Evolutionary conservation across 257 asterid species (phyloP).

Genomic region (Petrea volubilis): DNA sequence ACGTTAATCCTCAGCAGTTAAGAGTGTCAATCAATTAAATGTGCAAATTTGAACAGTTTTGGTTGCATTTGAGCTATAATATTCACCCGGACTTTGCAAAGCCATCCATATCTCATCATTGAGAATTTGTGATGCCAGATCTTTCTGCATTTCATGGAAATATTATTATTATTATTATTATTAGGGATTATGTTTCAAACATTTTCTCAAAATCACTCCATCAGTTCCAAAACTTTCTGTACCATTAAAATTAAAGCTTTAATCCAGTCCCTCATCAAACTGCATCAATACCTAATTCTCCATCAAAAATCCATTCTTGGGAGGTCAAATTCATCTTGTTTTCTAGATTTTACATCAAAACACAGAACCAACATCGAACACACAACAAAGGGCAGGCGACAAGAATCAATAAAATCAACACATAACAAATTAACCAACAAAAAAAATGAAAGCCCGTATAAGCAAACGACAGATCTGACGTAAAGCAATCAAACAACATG

Average conservation of each 20-base stretch:
- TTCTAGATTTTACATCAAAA: conserved; percentile 8
- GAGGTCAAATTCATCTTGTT: background rate
- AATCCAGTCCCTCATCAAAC: conserved; percentile 20
- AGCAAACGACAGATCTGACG: conserved; percentile 26
- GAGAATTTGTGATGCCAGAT: background rate
- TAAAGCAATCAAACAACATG: conserved; percentile 10
- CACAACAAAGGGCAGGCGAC: background rate
- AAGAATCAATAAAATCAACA: background rate
- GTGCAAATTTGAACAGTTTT: background rate
- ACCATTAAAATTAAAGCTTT: background rate
- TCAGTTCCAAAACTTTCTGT: background rate
- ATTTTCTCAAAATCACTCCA: conserved; percentile 4
- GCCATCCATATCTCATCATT: background rate
- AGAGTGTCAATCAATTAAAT: background rate
- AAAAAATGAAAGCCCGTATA: background rate
- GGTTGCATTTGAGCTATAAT: background rate
- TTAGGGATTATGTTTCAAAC: background rate
- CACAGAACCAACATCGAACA: background rate
- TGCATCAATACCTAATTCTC: background rate
- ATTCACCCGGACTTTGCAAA: background rate
- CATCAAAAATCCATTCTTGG: background rate
- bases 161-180: no score
- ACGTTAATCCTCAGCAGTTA: background rate
- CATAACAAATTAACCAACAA: background rate
- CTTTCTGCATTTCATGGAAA: background rate